Conservation (phyloP, 257 asterid genomes). For the Eucommia ulmoides region DNA sequence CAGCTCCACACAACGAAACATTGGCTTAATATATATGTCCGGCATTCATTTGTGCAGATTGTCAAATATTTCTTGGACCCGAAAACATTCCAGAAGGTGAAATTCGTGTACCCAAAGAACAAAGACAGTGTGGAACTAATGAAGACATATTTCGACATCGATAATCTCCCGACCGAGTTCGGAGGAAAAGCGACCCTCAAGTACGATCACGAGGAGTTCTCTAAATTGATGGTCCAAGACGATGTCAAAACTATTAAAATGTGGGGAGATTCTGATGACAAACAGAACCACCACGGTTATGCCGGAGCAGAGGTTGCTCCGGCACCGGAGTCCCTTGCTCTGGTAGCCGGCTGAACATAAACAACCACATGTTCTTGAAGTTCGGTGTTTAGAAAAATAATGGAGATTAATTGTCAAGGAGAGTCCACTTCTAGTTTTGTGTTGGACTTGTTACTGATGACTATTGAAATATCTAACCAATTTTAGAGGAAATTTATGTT, state of each 20-base stretch:
- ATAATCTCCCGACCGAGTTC: constrained; percentile 77
- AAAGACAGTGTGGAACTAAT: constrained; percentile 80
- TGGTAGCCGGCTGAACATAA: too few relatives aligned
- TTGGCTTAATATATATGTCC: neutral
- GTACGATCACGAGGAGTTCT: constrained; percentile 82
- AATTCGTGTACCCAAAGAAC: constrained; percentile 84
- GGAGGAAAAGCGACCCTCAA: constrained; percentile 81
- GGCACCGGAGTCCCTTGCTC: constrained; percentile 40
- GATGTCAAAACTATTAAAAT: constrained; percentile 57
- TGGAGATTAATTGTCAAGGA: too few relatives aligned
- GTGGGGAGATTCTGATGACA: constrained; percentile 60
- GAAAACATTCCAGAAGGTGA: constrained; percentile 88
- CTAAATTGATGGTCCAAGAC: constrained; percentile 69
- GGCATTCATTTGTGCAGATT: constrained; percentile 32
- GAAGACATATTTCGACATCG: constrained; percentile 65
- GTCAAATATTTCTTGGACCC: constrained; percentile 84
- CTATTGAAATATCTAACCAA: too few relatives aligned
- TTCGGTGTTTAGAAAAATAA: too few relatives aligned
- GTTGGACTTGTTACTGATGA: too few relatives aligned
- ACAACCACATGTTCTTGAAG: too few relatives aligned
- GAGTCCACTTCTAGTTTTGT: too few relatives aligned
- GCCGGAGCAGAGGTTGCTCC: constrained; percentile 59
- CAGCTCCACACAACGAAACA: neutral
- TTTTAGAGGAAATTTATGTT: too few relatives aligned
- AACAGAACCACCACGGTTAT: constrained; percentile 25